Evolutionary conservation across 2,329 filamentous ascomycete genomes (phyloP), one percentile per base, ranked within the genome.

Genomic region (Neonectria neomacrospora): DNA sequence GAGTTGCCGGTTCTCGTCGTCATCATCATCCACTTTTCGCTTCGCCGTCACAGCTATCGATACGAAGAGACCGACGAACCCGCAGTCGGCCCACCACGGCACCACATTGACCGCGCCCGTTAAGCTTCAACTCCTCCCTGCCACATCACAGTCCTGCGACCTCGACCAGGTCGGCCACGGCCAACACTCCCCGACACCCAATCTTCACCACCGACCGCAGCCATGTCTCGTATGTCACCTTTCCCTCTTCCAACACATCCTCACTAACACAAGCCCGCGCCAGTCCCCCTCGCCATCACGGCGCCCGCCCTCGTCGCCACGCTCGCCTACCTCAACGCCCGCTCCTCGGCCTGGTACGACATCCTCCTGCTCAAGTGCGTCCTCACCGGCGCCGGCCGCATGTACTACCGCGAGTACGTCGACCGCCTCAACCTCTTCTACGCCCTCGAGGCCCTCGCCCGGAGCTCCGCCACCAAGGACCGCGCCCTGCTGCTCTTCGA

Each of bases 291-390:
- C 22, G 76, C 81, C 22, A 65, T 88, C 52, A 82, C 87, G 7
- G 80, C 85, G 28, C 88, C 91, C 18, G 90, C 90, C 16, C 85
- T 87, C 47, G 84, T 85, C 30, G 90, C 91, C 5, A 84, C 85
- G 4, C 80, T 91, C n/a, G 91, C 92, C 32, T 97, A 96, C 76
- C 77, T 95, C 70, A 93, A 96, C 74, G 93, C 91, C 44, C 89
- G 86, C 75, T 85, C 84, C 62, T 84, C 86, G 7, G 70, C 94
- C 47, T 88, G 82, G 75, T 89, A 92, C 74, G 93, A 97, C 77
- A 76, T 82, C 45, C 75, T 79, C 8, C 76, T 94, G 16, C 72
- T 95, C n/a, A 82, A 80, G 34, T 83, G 84, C 55, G 77, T 87
- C 41, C 39, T 87, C 12, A 82, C 82, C 30, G 78, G 84, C 18